Percentiles rank a stretch among this genome's conserved stretches.
phyloP scores from a whole-genome alignment of 768 basidiomycete genomes.

The Favolaschia claudopus region DNA sequence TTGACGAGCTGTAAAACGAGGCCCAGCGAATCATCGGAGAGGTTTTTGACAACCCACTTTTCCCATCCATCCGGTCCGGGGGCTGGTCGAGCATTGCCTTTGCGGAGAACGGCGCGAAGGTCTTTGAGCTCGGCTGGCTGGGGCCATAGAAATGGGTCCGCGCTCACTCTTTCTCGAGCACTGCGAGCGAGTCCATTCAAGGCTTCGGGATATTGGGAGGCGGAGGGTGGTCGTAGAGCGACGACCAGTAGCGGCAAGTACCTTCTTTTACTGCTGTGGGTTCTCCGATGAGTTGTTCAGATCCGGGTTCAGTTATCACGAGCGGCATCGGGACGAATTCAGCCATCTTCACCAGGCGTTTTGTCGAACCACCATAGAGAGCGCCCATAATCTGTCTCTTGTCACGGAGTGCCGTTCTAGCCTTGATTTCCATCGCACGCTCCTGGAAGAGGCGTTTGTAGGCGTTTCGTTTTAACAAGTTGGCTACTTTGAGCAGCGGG shows the following conservation, averaged over 20 bases:
- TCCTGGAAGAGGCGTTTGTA: not conserved
- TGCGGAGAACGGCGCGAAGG: slow-evolving; percentile 10
- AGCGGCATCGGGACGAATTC: not conserved
- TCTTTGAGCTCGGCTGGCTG: not conserved
- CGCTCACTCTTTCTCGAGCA: not conserved
- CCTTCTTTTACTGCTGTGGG: slow-evolving; percentile 16
- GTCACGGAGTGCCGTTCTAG: not conserved
- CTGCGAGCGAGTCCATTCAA: slow-evolving; percentile 25
- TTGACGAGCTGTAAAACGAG: slow-evolving; percentile 17
- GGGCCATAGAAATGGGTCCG: not conserved
- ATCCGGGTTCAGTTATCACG: not conserved
- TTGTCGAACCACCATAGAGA: not conserved
- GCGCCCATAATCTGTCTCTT: not conserved
- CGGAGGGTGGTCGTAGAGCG: slow-evolving; percentile 18
- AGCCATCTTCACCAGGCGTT: not conserved
- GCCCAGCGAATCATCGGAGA: slow-evolving; percentile 12
- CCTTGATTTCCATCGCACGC: not conserved
- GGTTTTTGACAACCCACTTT: slow-evolving; percentile 24
- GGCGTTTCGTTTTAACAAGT: not conserved
- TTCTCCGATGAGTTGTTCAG: not conserved
- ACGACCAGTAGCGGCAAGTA: slow-evolving; percentile 24
- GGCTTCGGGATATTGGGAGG: slow-evolving; percentile 28
- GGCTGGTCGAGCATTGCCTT: slow-evolving; percentile 10
- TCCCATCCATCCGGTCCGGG: slow-evolving; percentile 18
- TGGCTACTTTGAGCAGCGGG: not conserved